Percentiles rank a stretch among this genome's conserved stretches.
Evolutionary conservation across 192 early-diverging fungal species (phyloP).

Genomic region (Chytriomyces hyalinus): DNA sequence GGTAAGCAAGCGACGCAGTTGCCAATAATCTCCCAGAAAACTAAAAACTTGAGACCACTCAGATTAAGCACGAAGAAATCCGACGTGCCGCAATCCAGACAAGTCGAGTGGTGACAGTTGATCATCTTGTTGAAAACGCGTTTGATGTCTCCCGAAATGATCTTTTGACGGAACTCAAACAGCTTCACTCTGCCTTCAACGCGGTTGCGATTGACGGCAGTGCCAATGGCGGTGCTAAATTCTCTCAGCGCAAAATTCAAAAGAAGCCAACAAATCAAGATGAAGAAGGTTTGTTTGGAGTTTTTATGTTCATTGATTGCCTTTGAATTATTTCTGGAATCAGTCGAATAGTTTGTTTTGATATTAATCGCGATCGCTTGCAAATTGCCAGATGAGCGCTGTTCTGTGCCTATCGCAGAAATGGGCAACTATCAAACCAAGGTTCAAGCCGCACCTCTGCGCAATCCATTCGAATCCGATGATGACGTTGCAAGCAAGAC

Average conservation of each 20-base stretch:
- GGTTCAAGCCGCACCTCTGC: constrained; percentile 63
- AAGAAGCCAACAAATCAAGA: constrained; percentile 5
- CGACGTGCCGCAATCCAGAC: constrained; percentile 20
- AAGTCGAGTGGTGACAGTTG: constrained; percentile 4
- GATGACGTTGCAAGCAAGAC: constrained; percentile 60
- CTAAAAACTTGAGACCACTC: not conserved
- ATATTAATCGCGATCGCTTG: not conserved
- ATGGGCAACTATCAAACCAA: constrained; percentile 74
- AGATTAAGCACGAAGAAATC: constrained; percentile 4
- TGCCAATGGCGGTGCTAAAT: not conserved
- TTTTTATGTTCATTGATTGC: not conserved
- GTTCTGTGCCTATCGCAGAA: constrained; percentile 70
- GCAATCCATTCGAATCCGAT: constrained; percentile 73
- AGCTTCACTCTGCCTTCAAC: constrained; percentile 18
- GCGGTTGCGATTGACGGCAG: constrained; percentile 39
- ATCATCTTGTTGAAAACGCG: constrained; percentile 50
- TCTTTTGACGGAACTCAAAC: constrained; percentile 54
- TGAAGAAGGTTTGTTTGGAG: constrained; percentile 23
- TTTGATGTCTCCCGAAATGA: constrained; percentile 70
- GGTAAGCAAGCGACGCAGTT: not conserved
- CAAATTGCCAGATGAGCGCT: constrained; percentile 42
- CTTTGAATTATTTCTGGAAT: not conserved
- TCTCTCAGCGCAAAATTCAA: constrained; percentile 9
- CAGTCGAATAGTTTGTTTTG: too few relatives aligned
- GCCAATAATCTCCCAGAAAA: not conserved